phyloP scores from a whole-genome alignment of 2,329 filamentous ascomycete genomes.

The Aspergillus hortae region DNA sequence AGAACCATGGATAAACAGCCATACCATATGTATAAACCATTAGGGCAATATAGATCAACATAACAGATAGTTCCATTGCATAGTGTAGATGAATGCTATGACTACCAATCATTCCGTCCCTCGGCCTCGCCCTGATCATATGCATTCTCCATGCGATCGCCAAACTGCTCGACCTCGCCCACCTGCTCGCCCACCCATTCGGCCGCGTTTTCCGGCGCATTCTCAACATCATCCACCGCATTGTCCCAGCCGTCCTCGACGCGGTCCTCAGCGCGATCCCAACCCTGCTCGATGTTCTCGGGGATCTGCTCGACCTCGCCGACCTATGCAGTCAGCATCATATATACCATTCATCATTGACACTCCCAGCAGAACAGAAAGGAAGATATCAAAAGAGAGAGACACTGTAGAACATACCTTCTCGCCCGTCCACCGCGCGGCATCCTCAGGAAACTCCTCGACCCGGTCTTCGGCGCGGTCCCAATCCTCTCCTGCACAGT shows the following conservation, averaged over 20 bases:
- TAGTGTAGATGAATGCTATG: too few species aligned
- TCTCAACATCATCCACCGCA: conserved; percentile 29
- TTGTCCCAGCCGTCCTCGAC: conserved; percentile 23
- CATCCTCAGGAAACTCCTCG: conserved; percentile 42
- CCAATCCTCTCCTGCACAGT: too few species aligned
- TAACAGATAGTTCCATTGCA: too few species aligned
- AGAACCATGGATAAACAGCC: too few species aligned
- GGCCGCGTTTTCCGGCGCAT: conserved; percentile 35
- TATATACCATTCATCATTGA: not conserved
- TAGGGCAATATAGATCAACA: too few species aligned
- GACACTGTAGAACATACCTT: conserved; percentile 21
- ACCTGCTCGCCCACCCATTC: conserved; percentile 40
- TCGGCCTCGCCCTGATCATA: conserved; percentile 41
- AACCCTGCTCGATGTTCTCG: conserved; percentile 31
- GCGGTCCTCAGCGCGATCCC: conserved; percentile 27
- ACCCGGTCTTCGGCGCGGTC: conserved; percentile 26
- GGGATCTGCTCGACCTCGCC: conserved; percentile 42
- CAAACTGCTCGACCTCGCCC: conserved; percentile 43
- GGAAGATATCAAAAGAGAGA: too few species aligned
- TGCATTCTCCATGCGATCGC: conserved; percentile 39
- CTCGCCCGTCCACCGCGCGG: conserved; percentile 42
- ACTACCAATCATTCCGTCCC: conserved; percentile 18
- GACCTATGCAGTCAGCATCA: conserved; percentile 18
- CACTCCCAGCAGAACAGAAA: not conserved
- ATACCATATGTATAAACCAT: too few species aligned